Base-by-base conservation (phyloP, 495 filamentous ascomycete species). In the Darksidea phi region DNA sequence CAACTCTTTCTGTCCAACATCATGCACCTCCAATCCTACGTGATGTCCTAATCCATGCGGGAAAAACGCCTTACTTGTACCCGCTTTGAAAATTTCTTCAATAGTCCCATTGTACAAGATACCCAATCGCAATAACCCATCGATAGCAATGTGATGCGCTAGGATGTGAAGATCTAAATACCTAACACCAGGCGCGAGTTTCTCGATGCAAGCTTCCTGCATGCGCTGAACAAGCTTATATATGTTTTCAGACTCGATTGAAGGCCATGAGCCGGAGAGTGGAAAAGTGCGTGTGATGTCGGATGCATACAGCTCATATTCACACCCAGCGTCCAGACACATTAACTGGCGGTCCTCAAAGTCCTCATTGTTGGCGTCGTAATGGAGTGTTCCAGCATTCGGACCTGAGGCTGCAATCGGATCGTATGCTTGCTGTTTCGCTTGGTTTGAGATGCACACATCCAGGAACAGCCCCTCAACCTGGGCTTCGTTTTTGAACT, bases 201-300 rank as follows among this genome's bases (percentile, higher is more conserved):
- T 75, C 47, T 74, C 72, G 56, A 96, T 89, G 64, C 89, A 92
- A 49, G 86, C 83, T 7, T 83, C 79, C 69, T 96, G 93, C 87
- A 97, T 96, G 43, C 78, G 75, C 65, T 88, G 81, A 17, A 97
- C 93, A 10, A 92, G 67, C 4, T 77, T 75, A 72, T 97, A 90
- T 49, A 95, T 86, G 36, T 81, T 78, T 50, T 78, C 79, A 1
- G 83, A 82, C 67, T 94, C 86, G 11, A 68, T 56, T 52, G 75
- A 77, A 0, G 83, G 81, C 80, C 86, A 92, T 0, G 75, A 70
- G 1, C 82, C 84, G 21, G 75, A 77, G 17, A 95, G 72, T 0
- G 93, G 93, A 66, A 95, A 85, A 1, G 92, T 95, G 5, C 93
- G 82, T 0, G 93, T 97, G 36, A 97, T 82, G 65, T 97, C 92